These are phyloP conservation scores for Plasmodium billcollinsi DNA, from an alignment of 169 alveolate genomes.

Conservation along the genomic window DNA sequence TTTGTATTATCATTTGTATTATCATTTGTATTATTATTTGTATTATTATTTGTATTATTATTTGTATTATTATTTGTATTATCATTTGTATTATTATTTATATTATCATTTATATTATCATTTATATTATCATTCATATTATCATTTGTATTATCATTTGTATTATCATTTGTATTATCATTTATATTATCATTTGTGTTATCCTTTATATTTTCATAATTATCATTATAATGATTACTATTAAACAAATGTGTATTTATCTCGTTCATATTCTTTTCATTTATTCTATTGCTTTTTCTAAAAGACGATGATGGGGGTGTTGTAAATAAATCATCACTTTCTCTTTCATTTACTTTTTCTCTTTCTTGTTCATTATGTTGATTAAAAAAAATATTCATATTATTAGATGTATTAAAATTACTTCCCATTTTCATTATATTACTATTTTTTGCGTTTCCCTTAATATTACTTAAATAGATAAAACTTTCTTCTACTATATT, in stretches of 20 bases:
- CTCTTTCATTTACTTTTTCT: not conserved
- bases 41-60: not conserved
- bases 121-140: not conserved
- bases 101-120: not conserved
- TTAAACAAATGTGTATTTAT: not conserved
- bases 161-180: not conserved
- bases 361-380: not conserved
- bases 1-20: not conserved
- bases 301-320: not conserved
- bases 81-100: not conserved
- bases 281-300: not conserved
- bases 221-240: conserved; percentile 1
- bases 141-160: not conserved
- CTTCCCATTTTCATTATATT: too few relatives aligned
- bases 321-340: not conserved
- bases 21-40: not conserved
- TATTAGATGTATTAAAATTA: too few relatives aligned
- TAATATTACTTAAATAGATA: too few relatives aligned
- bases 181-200: not conserved
- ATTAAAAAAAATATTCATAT: not conserved
- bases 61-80: not conserved
- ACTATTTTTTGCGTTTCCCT: too few relatives aligned
- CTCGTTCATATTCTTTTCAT: not conserved
- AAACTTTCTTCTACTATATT: too few relatives aligned
- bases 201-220: not conserved